These are phyloP conservation scores for Colletotrichum coccodes DNA, from an alignment of 2,329 filamentous ascomycete species.

Conservation along the genomic window DNA sequence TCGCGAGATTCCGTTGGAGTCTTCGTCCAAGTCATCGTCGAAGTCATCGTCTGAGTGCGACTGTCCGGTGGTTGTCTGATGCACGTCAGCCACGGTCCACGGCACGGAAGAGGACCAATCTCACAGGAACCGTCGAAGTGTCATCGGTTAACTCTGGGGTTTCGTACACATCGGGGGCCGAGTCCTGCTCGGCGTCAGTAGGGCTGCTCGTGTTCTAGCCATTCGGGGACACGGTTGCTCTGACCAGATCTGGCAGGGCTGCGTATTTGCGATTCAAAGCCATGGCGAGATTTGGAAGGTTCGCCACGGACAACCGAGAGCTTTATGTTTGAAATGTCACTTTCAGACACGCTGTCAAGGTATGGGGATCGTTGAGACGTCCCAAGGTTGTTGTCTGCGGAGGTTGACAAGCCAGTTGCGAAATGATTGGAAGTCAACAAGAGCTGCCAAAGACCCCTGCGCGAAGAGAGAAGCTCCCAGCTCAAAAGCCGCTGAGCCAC, in stretches of 20 bases:
- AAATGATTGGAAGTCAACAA: not conserved
- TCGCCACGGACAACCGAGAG: not conserved
- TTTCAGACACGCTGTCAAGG: not conserved
- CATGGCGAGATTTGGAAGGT: slow-evolving; percentile 56
- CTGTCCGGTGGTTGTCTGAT: slow-evolving; percentile 63
- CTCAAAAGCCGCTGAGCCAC: slow-evolving; percentile 8
- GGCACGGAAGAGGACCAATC: slow-evolving; percentile 40
- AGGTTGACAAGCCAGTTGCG: not conserved
- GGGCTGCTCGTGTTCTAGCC: not conserved
- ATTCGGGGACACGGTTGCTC: not conserved
- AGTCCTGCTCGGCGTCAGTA: slow-evolving; percentile 69
- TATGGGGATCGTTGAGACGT: not conserved
- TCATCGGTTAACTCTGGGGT: slow-evolving; percentile 94
- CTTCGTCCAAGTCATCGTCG: slow-evolving; percentile 70
- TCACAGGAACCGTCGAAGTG: slow-evolving; percentile 83
- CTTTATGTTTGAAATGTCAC: not conserved
- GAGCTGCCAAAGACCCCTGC: slow-evolving; percentile 1
- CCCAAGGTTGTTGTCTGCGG: not conserved
- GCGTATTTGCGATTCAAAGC: slow-evolving; percentile 85
- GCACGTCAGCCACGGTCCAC: slow-evolving; percentile 37
- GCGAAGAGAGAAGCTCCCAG: slow-evolving; percentile 13
- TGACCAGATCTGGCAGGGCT: slow-evolving; percentile 80
- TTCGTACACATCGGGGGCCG: slow-evolving; percentile 94
- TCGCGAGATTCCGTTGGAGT: slow-evolving; percentile 76
- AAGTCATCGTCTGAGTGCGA: slow-evolving; percentile 72